Conservation (phyloP, 805 yeast species). For the Candida boleticola region DNA sequence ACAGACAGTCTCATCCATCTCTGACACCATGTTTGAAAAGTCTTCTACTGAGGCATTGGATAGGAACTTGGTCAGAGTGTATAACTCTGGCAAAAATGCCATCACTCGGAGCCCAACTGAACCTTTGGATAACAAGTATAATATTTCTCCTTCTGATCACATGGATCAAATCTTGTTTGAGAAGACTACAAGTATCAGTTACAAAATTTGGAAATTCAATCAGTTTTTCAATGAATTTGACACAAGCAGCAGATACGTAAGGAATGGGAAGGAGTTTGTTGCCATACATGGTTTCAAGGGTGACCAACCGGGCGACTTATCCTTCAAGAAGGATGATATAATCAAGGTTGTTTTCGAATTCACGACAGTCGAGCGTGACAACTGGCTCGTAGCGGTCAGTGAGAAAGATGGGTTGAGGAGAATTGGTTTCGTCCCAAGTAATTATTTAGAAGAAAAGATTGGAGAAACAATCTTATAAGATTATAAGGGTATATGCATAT, state of each 20-base stretch:
- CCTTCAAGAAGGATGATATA: constrained; percentile 31
- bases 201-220: constrained; percentile 23
- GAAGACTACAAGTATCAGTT: constrained; percentile 20
- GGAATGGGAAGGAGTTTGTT: constrained; percentile 7
- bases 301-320: constrained; percentile 34
- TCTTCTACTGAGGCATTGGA: constrained; percentile 16
- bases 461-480: neutral
- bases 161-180: constrained; percentile 10
- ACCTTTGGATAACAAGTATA: constrained; percentile 6
- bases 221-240: constrained; percentile 20
- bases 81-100: constrained; percentile 34
- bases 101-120: constrained; percentile 30
- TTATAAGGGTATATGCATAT: too few relatives aligned
- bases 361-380: constrained; percentile 19
- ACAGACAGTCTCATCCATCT: constrained; percentile 14
- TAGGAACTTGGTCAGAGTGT: constrained; percentile 22
- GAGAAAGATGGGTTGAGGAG: constrained; percentile 15
- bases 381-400: constrained; percentile 35
- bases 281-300: constrained; percentile 30
- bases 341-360: constrained; percentile 33
- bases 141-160: constrained; percentile 7
- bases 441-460: constrained; percentile 15
- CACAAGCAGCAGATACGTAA: neutral
- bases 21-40: constrained; percentile 15
- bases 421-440: constrained; percentile 38